Percentiles rank a stretch among this genome's conserved stretches.
Evolutionary conservation across 306 rosid genomes (phyloP).

Genomic region (Glycine latifolia): DNA sequence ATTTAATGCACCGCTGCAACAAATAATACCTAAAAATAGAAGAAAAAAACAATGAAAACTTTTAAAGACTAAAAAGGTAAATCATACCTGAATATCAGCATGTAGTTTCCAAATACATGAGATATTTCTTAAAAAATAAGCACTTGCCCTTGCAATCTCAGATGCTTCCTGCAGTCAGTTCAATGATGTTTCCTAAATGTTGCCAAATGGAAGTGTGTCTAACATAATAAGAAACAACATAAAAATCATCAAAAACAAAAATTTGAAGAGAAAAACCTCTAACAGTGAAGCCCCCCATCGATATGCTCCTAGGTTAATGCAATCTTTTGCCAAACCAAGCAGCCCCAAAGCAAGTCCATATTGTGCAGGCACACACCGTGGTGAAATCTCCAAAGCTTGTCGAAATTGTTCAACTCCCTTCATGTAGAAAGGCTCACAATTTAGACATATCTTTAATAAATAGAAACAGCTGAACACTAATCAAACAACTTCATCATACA

Average conservation of each 20-base stretch:
- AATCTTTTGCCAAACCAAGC: conserved; percentile 83
- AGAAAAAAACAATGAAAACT: background rate
- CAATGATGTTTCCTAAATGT: conserved; percentile 32
- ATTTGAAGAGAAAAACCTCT: conserved; percentile 62
- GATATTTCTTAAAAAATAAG: conserved; percentile 65
- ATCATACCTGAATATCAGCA: conserved; percentile 87
- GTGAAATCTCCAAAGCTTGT: conserved; percentile 76
- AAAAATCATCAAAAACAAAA: conserved; percentile 20
- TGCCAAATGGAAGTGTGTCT: conserved; percentile 34
- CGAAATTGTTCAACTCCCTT: conserved; percentile 92
- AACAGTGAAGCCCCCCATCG: conserved; percentile 83
- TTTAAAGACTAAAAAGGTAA: conserved; percentile 31
- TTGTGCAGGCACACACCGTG: conserved; percentile 73
- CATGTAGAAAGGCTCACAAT: conserved; percentile 46
- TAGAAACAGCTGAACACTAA: conserved; percentile 26
- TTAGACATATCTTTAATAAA: conserved; percentile 21
- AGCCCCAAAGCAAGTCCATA: conserved; percentile 90
- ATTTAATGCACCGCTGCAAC: conserved; percentile 14
- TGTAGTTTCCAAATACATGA: conserved; percentile 86
- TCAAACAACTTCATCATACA: conserved; percentile 36
- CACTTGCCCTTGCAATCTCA: conserved; percentile 63
- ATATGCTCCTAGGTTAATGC: conserved; percentile 77
- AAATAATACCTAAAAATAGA: conserved; percentile 21
- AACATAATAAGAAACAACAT: conserved; percentile 23
- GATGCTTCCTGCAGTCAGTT: conserved; percentile 83